Evolutionary conservation across 345 rosid species (phyloP).

Genomic region (Psidium friedrichsthalianum): DNA sequence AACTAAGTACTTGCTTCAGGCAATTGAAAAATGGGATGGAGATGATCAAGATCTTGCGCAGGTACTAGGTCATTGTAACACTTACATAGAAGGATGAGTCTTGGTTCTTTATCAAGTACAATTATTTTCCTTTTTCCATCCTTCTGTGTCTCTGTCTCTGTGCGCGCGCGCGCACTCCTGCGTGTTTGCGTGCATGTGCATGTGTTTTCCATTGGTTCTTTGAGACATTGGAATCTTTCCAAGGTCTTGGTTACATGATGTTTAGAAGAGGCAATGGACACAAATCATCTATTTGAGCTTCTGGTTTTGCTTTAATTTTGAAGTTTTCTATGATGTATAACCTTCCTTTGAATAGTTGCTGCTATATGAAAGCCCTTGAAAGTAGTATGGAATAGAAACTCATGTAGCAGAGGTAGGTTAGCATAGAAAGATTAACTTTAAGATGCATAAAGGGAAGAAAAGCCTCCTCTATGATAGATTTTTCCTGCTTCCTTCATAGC

Average conservation of each 20-base stretch:
- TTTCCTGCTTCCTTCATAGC: neutral
- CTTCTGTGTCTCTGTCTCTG: neutral
- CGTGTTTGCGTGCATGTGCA: neutral
- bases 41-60: constrained; percentile 98
- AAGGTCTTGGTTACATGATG: neutral
- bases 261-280: neutral
- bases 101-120: neutral
- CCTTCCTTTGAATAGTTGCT: neutral
- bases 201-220: neutral
- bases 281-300: neutral
- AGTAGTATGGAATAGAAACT: neutral
- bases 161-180: too few relatives aligned
- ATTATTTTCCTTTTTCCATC: neutral
- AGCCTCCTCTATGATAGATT: neutral
- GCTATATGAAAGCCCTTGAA: neutral
- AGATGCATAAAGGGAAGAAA: neutral
- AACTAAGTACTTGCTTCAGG: constrained; percentile 68
- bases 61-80: constrained; percentile 25
- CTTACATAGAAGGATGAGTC: neutral
- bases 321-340: neutral
- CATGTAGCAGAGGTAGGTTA: neutral
- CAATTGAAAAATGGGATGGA: constrained; percentile 94
- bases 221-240: neutral
- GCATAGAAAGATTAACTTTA: neutral
- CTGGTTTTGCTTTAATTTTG: neutral